Conservation (phyloP, 2,329 filamentous ascomycete genomes). For the Alternaria conjuncta region DNA sequence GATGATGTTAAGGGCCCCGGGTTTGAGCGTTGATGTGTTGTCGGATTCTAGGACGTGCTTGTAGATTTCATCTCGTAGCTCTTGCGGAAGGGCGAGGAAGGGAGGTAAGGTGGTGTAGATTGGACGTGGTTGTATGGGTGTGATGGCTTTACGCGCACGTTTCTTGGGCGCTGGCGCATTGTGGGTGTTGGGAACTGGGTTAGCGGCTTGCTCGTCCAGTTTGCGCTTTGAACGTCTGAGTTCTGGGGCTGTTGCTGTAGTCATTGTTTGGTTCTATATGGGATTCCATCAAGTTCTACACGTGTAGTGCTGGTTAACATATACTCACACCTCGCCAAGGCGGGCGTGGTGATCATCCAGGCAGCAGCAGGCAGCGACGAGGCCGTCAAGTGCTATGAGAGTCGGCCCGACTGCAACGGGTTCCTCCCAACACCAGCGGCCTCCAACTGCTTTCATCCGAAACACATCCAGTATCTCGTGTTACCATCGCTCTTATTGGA, state of each 20-base stretch:
- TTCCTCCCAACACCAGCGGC: not conserved
- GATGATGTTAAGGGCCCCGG: conserved; percentile 5
- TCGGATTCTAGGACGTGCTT: conserved; percentile 11
- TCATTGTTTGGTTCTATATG: not conserved
- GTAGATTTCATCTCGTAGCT: conserved; percentile 28
- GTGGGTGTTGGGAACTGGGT: not conserved
- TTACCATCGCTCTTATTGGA: not conserved
- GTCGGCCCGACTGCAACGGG: not conserved
- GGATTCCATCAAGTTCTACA: not conserved
- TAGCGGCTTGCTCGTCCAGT: not conserved
- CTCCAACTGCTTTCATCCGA: not conserved
- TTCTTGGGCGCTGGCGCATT: not conserved
- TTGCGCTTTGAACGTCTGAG: conserved; percentile 8
- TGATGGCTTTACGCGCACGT: conserved; percentile 1
- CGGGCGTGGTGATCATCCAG: not conserved
- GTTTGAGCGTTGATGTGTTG: conserved; percentile 4
- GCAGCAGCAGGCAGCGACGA: conserved; percentile 9
- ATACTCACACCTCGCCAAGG: not conserved
- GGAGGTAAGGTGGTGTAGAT: not conserved
- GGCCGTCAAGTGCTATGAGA: not conserved
- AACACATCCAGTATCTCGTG: not conserved
- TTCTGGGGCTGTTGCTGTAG: not conserved
- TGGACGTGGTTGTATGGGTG: not conserved
- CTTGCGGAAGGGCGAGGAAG: conserved; percentile 23
- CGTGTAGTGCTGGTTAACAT: not conserved